Evolutionary conservation across 2,329 filamentous ascomycete genomes (phyloP), one percentile per base, ranked within the genome.

Genomic region (Clonostachys solani): DNA sequence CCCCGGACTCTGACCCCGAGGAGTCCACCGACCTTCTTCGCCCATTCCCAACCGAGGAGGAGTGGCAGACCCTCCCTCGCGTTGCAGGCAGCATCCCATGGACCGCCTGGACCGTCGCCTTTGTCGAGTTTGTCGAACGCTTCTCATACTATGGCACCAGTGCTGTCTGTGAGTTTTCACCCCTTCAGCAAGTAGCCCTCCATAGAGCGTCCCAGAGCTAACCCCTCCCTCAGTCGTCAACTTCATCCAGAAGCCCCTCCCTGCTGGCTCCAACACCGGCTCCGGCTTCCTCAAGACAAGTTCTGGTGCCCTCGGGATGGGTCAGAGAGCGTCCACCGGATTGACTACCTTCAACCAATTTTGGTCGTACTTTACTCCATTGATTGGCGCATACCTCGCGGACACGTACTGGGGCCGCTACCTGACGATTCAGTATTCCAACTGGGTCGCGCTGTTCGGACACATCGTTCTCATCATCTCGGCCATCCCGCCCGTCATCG

Each of bases 141-240:
- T 89, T 88, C 67, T 86, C 83, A 12, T 91, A 89, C 77, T 89
- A 90, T 59, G 87, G 86, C 47, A 83, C 83, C 5, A 77, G 80
- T 40, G 75, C 84, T 34, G 72, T 88, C 33, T 87, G 84, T 29
- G 23, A 29, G 23, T 29, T 29, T 29, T 29, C 23, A 10, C 23
- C 23, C 23, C 3, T 29, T 4, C 23, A 29, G 23, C 23, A 10
- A 10, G 2, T 29, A 10, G 8, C 3, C 23, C 23, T n/a, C 23
- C 3, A 29, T 29, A 29, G 23, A 29, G 23, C 23, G 23, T 29
- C 9, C 23, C 23, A 29, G 23, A 29, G 23, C 23, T 29, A 29
- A 29, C 23, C 23, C 3, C 23, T 29, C 23, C 9, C 23, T 29
- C 13, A 44, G 43, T 44, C 78, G 80, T 80, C 60, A 85, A 85